Evolutionary conservation across 371 early-diverging fungal genomes (phyloP).

Genomic region (Apophysomyces variabilis): DNA sequence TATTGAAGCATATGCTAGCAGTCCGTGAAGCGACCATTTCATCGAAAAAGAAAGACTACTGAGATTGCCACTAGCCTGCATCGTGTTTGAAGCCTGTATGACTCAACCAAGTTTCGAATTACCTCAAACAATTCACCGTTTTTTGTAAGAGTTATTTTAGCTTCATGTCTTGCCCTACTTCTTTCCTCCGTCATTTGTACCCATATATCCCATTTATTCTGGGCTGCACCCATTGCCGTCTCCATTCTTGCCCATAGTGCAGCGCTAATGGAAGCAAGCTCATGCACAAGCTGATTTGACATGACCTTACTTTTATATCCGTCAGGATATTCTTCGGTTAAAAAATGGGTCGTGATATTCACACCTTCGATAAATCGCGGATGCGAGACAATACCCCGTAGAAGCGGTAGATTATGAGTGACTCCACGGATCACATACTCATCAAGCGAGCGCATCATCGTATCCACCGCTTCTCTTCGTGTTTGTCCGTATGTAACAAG

Average conservation of each 20-base stretch:
- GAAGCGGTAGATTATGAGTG: conserved; percentile 93
- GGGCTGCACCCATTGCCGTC: conserved; percentile 55
- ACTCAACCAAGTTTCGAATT: conserved; percentile 1
- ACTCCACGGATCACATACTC: conserved; percentile 92
- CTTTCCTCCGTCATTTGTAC: conserved; percentile 61
- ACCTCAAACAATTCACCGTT: conserved; percentile 36
- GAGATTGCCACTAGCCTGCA: conserved; percentile 3
- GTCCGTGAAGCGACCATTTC: conserved; percentile 77
- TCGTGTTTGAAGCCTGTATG: not conserved
- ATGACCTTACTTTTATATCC: conserved; percentile 85
- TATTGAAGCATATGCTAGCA: conserved; percentile 69
- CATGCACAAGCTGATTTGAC: conserved; percentile 54
- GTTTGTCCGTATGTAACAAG: conserved; percentile 85
- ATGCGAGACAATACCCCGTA: conserved; percentile 86
- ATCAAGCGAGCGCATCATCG: conserved; percentile 87
- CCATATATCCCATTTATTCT: conserved; percentile 21
- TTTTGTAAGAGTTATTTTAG: conserved; percentile 22
- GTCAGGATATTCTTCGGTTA: conserved; percentile 90
- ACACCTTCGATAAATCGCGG: conserved; percentile 79
- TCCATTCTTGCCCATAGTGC: conserved; percentile 76
- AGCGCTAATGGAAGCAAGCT: conserved; percentile 60
- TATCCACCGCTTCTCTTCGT: conserved; percentile 75
- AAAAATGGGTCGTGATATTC: conserved; percentile 83
- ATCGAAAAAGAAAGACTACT: conserved; percentile 52
- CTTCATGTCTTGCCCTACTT: conserved; percentile 40